Base-by-base conservation (phyloP, 1,139 yeast species). In the Pichia sp. region DNA sequence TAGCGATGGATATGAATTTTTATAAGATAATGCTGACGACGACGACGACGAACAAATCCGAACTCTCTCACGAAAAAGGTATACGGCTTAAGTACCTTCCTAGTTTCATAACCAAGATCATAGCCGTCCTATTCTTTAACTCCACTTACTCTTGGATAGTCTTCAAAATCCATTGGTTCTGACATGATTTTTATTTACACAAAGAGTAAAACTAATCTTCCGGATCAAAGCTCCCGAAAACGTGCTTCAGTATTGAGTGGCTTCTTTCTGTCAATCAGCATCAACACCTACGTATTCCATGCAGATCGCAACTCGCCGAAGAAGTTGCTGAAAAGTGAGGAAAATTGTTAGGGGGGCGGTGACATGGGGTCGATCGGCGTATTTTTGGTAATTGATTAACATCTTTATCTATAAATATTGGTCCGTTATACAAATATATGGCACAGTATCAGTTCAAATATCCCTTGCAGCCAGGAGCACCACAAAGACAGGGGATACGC, bases 401-500 rank as follows among this genome's bases (percentile, higher is more conserved):
- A 27, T 27, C 29, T 27, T 27, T 27, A 27, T 27, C 29, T 27
- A 27, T 27, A 27, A 27, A 27, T 27, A 27, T 27, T 27, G 29
- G 29, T 27, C 29, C 29, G 29, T 7, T 27, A 27, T 27, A 27
- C 29, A 6, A 27, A 27, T 7, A n/a, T n/a, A 20, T 20, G 29
- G 29, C 29, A 42, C 8, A 8, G 3, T n/a, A 16, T 64, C 71
- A 92, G 68, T 92, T 92, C 63, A 93, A 78, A 69, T 83, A 93
- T 0, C 98, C 98, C 68, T 91, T 91, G 73, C 99, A 93, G 0
- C 89, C 91, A 0, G 91, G 84, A 0, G 97, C 93, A 2, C 99
- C 99, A 76, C 99, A 93, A 29, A 90, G 76, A 74, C 99, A 93
- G 27, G 91, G 84, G 58, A 93, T 85, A 60, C 98, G 77, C 66